These are phyloP conservation scores for Diddensiella santjacobensis DNA, from an alignment of 805 yeast genomes.

Conservation along the genomic window DNA sequence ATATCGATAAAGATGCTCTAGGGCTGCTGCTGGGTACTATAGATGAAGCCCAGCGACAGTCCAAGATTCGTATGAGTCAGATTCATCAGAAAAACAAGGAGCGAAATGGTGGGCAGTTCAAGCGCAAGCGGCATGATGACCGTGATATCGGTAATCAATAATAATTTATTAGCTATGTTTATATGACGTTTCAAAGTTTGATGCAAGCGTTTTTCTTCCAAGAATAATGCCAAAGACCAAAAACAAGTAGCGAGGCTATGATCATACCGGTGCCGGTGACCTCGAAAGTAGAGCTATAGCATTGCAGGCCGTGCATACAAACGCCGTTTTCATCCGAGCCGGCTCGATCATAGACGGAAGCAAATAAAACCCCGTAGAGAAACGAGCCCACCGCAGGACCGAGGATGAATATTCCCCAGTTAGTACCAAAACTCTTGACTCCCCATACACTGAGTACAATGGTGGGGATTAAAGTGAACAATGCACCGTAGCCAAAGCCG, in stretches of 20 bases:
- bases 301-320: slow-evolving; percentile 18
- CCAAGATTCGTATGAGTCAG: slow-evolving; percentile 73
- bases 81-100: slow-evolving; percentile 48
- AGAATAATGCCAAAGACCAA: slow-evolving; percentile 19
- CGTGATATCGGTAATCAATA: slow-evolving; percentile 44
- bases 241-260: slow-evolving; percentile 20
- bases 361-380: slow-evolving; percentile 65
- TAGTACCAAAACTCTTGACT: slow-evolving; percentile 79
- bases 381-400: slow-evolving; percentile 85
- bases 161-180: neutral
- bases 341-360: slow-evolving; percentile 51
- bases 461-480: slow-evolving; percentile 84
- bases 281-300: slow-evolving; percentile 29
- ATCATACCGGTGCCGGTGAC: slow-evolving; percentile 27
- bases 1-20: slow-evolving; percentile 72
- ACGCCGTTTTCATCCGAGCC: slow-evolving; percentile 8
- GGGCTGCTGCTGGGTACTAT: slow-evolving; percentile 78
- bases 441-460: slow-evolving; percentile 85
- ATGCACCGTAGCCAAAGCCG: slow-evolving; percentile 76
- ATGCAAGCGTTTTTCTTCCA: slow-evolving; percentile 16
- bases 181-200: slow-evolving; percentile 1
- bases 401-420: slow-evolving; percentile 85
- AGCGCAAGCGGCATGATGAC: slow-evolving; percentile 40
- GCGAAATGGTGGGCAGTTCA: slow-evolving; percentile 35
- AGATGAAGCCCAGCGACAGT: slow-evolving; percentile 87